A percentile compares a stretch with the other conserved stretches of the same genome.
Evolutionary conservation across 2,329 filamentous ascomycete genomes (phyloP).

Genomic region (Teratosphaeria epicoccoides): DNA sequence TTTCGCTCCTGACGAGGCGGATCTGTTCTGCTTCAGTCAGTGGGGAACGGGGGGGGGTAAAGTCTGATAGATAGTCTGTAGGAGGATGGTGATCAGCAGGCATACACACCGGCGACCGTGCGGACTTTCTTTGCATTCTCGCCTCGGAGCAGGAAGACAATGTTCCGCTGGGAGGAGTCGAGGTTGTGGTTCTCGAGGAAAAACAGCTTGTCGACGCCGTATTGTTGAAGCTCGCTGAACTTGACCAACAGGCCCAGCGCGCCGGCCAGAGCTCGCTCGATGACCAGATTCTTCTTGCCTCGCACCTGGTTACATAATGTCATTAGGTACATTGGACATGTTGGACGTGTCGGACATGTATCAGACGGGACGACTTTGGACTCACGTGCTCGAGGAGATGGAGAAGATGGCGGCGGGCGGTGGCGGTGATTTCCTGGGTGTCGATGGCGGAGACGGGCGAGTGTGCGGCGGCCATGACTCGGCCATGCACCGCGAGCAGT

Average conservation of each 20-base stretch:
- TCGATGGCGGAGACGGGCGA: constrained; percentile 57
- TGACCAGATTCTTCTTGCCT: constrained; percentile 95
- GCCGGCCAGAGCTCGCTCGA: constrained; percentile 82
- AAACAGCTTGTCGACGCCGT: constrained; percentile 96
- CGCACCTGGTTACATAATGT: constrained; percentile 54
- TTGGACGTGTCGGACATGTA: background rate
- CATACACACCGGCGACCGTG: constrained; percentile 68
- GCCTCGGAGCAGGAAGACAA: constrained; percentile 84
- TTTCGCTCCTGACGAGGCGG: constrained; percentile 76
- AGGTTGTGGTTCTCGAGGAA: constrained; percentile 92
- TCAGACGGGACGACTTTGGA: constrained; percentile 31
- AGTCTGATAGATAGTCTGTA: background rate
- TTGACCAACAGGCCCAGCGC: constrained; percentile 87
- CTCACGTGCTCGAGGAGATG: constrained; percentile 90
- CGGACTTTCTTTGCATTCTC: constrained; percentile 79
- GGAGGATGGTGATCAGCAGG: too few species aligned
- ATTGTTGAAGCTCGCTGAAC: constrained; percentile 89
- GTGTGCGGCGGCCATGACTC: constrained; percentile 29
- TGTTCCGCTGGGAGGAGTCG: constrained; percentile 87
- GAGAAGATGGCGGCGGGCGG: constrained; percentile 78
- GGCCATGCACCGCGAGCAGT: too few species aligned
- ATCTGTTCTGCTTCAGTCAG: constrained; percentile 60
- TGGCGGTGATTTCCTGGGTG: constrained; percentile 64
- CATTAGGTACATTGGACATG: too few species aligned
- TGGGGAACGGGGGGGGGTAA: too few species aligned